phyloP scores from a whole-genome alignment of 202 grass and related monocot species.

The Alloteropsis angusta region DNA sequence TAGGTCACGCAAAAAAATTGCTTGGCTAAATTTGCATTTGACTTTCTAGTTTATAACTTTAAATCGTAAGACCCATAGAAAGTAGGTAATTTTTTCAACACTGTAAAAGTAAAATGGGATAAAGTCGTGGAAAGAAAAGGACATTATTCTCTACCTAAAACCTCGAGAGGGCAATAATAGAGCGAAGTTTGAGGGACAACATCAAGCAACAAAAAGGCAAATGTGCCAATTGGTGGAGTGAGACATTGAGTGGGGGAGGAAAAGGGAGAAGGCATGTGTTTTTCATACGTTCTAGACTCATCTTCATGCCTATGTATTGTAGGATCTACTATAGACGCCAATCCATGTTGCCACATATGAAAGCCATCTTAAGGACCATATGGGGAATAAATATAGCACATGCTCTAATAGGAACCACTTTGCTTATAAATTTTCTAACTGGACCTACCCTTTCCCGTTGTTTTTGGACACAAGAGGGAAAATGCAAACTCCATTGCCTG shows the following conservation, averaged over 20 bases:
- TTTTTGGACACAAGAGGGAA: neutral
- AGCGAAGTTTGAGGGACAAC: neutral
- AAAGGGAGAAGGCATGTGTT: neutral
- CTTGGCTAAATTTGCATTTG: neutral
- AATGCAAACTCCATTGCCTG: neutral
- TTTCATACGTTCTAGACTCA: neutral
- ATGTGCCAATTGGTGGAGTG: neutral
- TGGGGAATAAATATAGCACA: too few species aligned
- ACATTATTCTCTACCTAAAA: neutral
- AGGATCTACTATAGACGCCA: neutral
- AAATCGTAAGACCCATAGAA: neutral
- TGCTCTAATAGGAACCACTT: neutral
- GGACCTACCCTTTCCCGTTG: neutral
- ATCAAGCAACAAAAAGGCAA: neutral
- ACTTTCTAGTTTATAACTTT: neutral
- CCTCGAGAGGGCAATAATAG: neutral
- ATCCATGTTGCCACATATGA: neutral
- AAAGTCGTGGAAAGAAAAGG: neutral
- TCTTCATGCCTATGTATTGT: neutral
- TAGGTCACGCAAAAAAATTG: neutral
- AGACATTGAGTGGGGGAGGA: neutral
- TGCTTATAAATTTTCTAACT: neutral
- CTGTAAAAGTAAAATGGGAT: neutral
- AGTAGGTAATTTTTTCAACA: neutral
- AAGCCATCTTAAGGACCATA: neutral